Evolutionary conservation across 169 alveolate genomes (phyloP).

Genomic region (Theileria equi): DNA sequence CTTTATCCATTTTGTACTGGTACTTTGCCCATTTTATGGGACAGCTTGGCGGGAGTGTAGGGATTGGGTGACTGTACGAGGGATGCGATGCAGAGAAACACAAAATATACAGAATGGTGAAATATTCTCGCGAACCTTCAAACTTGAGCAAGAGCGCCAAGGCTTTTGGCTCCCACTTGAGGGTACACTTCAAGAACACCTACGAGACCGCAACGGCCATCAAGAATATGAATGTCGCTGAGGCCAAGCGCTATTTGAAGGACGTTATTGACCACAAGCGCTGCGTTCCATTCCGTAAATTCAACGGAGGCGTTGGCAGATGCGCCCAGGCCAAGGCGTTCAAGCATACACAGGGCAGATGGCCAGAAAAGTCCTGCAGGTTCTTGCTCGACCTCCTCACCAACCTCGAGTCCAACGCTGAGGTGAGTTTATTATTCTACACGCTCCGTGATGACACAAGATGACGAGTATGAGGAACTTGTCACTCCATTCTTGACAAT

Average conservation of each 20-base stretch:
- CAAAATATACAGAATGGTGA: too few species aligned
- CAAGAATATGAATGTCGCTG: slow-evolving; percentile 88
- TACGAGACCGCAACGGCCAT: slow-evolving; percentile 95
- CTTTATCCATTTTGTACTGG: too few species aligned
- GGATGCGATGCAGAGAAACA: too few species aligned
- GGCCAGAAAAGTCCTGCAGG: slow-evolving; percentile 96
- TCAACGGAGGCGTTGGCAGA: slow-evolving; percentile 96
- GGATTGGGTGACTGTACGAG: too few species aligned
- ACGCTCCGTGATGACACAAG: slow-evolving; percentile 28
- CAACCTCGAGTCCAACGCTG: slow-evolving; percentile 95
- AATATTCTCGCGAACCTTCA: slow-evolving; percentile 63
- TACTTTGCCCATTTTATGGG: too few species aligned
- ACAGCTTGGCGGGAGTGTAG: too few species aligned
- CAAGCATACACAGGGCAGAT: slow-evolving; percentile 94
- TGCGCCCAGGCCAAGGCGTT: slow-evolving; percentile 94
- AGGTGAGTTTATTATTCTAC: slow-evolving; percentile 65
- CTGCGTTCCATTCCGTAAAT: slow-evolving; percentile 94
- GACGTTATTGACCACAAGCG: slow-evolving; percentile 94
- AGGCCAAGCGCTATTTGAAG: slow-evolving; percentile 91
- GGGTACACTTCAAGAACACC: slow-evolving; percentile 95
- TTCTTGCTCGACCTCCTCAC: slow-evolving; percentile 86
- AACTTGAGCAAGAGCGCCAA: slow-evolving; percentile 61
- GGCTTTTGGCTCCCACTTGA: slow-evolving; percentile 83
- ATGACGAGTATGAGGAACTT: slow-evolving; percentile 57
- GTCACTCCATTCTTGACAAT: slow-evolving; percentile 40